Evolutionary conservation across 2,329 filamentous ascomycete genomes (phyloP), one percentile per base, ranked within the genome.

Genomic region (Microcera coccophila): DNA sequence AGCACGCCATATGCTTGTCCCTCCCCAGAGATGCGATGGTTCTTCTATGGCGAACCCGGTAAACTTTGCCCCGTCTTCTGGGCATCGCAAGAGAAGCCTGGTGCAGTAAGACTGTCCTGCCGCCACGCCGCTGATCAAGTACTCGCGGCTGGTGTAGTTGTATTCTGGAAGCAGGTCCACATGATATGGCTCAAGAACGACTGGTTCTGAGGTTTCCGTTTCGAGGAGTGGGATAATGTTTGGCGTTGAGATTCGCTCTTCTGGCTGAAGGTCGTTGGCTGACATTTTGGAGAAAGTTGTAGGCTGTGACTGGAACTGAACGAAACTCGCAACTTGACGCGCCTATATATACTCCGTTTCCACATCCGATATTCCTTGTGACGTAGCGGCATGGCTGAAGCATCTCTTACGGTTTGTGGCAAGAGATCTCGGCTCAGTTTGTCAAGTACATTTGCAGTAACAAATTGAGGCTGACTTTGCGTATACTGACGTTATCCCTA

Each of bases 1-100:
- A 29, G 50, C 44, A 16, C 49, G 44, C 49, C 49, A 52, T 16
- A 52, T 44, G n/a, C 49, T 52, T 4, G 49, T 52, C 39, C 49
- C 49, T 10, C 49, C 47, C 44, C 49, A 52, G 3, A 52, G 31
- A 32, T 52, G 49, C 1, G 47, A 52, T 2, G 49, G 49, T 28
- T 52, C 49, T 19, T 45, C 33, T 1, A 50, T 44, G 7, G 44
- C 44, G 11, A 52, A 49, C 12, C 47, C 44, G 7, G 47, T 42
- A 39, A 48, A 52, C 8, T 36, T 20, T 14, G 26, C 19, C 17
- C 3, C 14, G 26, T 48, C 39, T 2, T 36, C 40, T 5, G 49
- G 47, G 19, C 44, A 52, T 4, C 47, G 47, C 4, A 52, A 42
- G 2, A 52, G 40, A 20, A 52, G 17, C 1, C 49, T 44, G 5